Conservation (phyloP, 768 basidiomycete genomes). For the Termitomyces sp. region DNA sequence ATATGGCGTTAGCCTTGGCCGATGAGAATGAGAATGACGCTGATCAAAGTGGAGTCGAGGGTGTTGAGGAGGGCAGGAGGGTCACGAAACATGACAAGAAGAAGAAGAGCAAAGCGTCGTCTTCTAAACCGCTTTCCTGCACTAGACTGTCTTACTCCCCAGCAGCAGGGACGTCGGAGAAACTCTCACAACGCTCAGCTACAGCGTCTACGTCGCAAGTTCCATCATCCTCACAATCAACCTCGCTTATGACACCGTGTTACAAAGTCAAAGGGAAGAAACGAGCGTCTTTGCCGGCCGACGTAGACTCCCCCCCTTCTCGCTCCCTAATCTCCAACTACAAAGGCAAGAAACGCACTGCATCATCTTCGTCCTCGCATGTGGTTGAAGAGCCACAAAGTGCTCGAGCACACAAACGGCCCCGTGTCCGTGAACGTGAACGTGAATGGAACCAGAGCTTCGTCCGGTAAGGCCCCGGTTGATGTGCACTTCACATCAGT, state of each 20-base stretch:
- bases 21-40: neutral
- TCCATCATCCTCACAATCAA: neutral
- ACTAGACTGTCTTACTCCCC: neutral
- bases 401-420: neutral
- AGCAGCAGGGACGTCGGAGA: neutral
- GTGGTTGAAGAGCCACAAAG: neutral
- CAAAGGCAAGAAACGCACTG: neutral
- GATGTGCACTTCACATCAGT: neutral
- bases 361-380: neutral
- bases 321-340: neutral
- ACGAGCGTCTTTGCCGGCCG: neutral
- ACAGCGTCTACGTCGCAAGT: neutral
- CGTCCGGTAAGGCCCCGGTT: neutral
- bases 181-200: neutral
- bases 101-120: neutral
- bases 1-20: neutral
- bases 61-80: neutral
- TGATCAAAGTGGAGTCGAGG: neutral
- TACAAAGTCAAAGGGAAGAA: slow-evolving; percentile 1
- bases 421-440: neutral
- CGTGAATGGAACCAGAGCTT: neutral
- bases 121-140: neutral
- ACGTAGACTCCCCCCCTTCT: neutral
- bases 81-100: neutral
- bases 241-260: neutral